Evolutionary conservation across 2,329 filamentous ascomycete genomes (phyloP).

Genomic region (Mycosphaerella sp.): DNA sequence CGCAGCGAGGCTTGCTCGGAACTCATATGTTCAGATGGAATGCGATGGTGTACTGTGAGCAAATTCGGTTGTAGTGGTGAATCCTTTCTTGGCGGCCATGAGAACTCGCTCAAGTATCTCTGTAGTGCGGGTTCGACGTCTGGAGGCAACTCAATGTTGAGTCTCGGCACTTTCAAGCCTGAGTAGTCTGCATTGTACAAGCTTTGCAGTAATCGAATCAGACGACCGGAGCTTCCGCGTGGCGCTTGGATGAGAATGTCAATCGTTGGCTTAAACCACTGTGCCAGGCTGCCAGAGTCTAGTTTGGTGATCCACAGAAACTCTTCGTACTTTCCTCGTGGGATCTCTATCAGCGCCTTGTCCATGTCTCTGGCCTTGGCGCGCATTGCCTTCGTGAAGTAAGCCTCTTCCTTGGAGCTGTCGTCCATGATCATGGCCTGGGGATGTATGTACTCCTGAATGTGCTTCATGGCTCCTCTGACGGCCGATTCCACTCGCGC

Average conservation of each 20-base stretch:
- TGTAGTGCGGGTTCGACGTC: slow-evolving; percentile 60
- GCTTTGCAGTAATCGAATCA: slow-evolving; percentile 71
- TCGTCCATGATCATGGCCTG: slow-evolving; percentile 69
- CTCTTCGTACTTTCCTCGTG: slow-evolving; percentile 54
- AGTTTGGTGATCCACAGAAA: slow-evolving; percentile 73
- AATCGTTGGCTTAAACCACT: slow-evolving; percentile 70
- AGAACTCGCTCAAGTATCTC: slow-evolving; percentile 55
- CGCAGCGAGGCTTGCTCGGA: slow-evolving; percentile 66
- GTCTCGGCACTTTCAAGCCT: slow-evolving; percentile 59
- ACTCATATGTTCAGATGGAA: slow-evolving; percentile 53
- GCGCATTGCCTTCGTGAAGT: slow-evolving; percentile 57
- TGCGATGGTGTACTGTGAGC: slow-evolving; percentile 67
- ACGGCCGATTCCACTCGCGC: slow-evolving; percentile 60
- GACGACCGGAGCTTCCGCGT: slow-evolving; percentile 61
- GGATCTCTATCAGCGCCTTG: slow-evolving; percentile 68
- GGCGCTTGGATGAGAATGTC: slow-evolving; percentile 80
- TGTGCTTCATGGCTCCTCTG: slow-evolving; percentile 60
- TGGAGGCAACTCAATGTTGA: slow-evolving; percentile 78
- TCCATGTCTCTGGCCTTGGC: slow-evolving; percentile 47
- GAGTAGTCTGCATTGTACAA: slow-evolving; percentile 69
- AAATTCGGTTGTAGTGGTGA: slow-evolving; percentile 38
- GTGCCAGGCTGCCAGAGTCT: slow-evolving; percentile 63
- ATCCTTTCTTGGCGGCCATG: slow-evolving; percentile 58
- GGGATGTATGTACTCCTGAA: slow-evolving; percentile 68
- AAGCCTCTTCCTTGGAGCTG: slow-evolving; percentile 58